Conservation (phyloP, 495 filamentous ascomycete species). For the Massariosphaeria phaeospora region DNA sequence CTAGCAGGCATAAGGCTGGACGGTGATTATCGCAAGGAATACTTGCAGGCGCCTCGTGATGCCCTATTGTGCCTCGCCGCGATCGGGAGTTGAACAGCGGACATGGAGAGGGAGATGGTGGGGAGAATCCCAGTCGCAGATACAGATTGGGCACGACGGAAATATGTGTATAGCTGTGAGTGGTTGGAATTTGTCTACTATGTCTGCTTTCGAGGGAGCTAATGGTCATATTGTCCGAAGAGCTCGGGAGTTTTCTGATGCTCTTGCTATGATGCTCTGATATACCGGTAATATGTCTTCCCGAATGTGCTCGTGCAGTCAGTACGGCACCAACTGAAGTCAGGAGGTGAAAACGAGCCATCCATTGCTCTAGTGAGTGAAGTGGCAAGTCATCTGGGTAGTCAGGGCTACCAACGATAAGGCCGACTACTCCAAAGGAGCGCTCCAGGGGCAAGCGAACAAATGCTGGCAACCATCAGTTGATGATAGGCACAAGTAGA, state of each 20-base stretch:
- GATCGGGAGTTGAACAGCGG: neutral
- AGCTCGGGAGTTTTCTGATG: neutral
- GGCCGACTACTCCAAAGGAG: too few relatives aligned
- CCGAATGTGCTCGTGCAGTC: too few relatives aligned
- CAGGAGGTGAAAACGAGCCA: too few relatives aligned
- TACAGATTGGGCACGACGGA: neutral
- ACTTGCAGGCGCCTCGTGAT: neutral
- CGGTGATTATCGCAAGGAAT: neutral
- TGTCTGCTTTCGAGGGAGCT: neutral
- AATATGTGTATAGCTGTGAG: constrained; percentile 27
- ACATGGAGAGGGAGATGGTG: too few relatives aligned
- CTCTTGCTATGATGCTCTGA: neutral
- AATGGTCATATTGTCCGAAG: neutral
- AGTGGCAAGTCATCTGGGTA: too few relatives aligned
- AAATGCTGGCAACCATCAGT: too few relatives aligned
- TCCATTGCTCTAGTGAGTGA: too few relatives aligned
- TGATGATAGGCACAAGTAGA: too few relatives aligned
- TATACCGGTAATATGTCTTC: too few relatives aligned
- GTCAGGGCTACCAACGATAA: too few relatives aligned
- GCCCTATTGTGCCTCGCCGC: neutral
- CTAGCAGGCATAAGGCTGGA: constrained; percentile 4
- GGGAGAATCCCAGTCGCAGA: neutral
- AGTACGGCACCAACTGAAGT: too few relatives aligned
- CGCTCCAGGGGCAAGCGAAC: too few relatives aligned
- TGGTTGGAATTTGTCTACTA: constrained; percentile 3